Evolutionary conservation across 805 yeast species (phyloP), one percentile per base, ranked within the genome.

Genomic region (Suhomyces sp.): DNA sequence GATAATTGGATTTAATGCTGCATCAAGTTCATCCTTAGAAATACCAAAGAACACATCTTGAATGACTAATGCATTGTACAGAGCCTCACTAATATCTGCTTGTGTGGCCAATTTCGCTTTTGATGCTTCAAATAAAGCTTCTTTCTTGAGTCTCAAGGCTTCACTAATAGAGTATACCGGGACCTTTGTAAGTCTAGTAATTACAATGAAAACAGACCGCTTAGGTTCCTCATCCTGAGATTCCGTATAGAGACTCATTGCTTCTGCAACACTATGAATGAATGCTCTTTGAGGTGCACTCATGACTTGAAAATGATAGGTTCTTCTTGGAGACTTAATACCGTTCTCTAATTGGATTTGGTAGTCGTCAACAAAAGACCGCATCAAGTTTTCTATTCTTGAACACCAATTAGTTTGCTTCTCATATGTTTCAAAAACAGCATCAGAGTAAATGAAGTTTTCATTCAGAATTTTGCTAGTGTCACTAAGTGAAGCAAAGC

Each of bases 211-310:
- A 0, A 88, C 91, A 8, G 83, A 76, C 41, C 95, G 59, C 34
- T 76, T 68, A 0, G 96, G 96, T 45, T 87, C 96, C 2, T 75
- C 76, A 56, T 86, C 96, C 42, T 85, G 93, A 2, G 90, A 76
- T 48, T 84, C 88, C 0, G 83, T 67, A 46, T 74, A 79, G 9
- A 87, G 48, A 9, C 71, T 65, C 53, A 66, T 87, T 0, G 77
- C 58, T 17, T 68, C 75, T 0, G 88, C 81, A 25, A 88, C 50
- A 33, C 77, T 79, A 50, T 81, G 91, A 17, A 88, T 60, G 51
- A 88, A 87, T 42, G 66, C 65, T 30, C 96, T 66, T 54, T 85
- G 91, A 4, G 78, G 73, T 10, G 68, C 54, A 33, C 64, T 70
- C 95, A 88, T 86, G 12, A 91, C 82, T 12, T 79, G 79, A 59